Conservation (phyloP, 1,284 basidiomycete species). For the Irpex sp. region DNA sequence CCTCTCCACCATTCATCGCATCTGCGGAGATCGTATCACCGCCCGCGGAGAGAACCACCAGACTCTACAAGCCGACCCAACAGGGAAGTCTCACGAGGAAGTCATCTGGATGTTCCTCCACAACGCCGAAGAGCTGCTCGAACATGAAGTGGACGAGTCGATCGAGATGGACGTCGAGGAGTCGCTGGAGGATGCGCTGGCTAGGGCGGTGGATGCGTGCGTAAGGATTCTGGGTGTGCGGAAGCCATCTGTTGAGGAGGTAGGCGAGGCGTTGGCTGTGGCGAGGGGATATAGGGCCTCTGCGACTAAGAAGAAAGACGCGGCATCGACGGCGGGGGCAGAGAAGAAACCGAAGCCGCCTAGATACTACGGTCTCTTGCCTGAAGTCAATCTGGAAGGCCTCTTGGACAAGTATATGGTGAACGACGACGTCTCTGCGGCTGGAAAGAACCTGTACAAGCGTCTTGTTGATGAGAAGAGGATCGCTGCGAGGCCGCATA, state of each 20-base stretch:
- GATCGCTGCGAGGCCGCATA: conserved; percentile 68
- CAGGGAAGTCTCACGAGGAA: conserved; percentile 63
- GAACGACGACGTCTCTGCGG: conserved; percentile 23
- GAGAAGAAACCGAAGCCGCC: conserved; percentile 21
- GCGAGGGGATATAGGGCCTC: conserved; percentile 49
- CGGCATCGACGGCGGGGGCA: background rate
- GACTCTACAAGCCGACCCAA: conserved; percentile 59
- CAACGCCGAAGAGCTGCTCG: conserved; percentile 61
- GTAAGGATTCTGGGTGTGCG: conserved; percentile 47
- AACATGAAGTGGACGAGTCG: conserved; percentile 58
- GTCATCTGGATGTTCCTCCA: conserved; percentile 82
- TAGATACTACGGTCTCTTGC: conserved; percentile 77
- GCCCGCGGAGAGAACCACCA: conserved; percentile 84
- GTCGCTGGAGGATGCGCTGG: conserved; percentile 51
- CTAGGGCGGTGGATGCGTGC: conserved; percentile 58
- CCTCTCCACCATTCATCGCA: conserved; percentile 56
- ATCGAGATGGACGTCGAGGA: conserved; percentile 67
- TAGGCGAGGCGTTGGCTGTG: conserved; percentile 56
- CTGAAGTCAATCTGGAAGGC: conserved; percentile 62
- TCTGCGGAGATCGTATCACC: conserved; percentile 75
- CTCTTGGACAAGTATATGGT: conserved; percentile 40
- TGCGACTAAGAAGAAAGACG: conserved; percentile 27
- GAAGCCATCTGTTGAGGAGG: conserved; percentile 49
- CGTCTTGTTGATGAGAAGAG: conserved; percentile 44
- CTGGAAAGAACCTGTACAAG: conserved; percentile 45